These are phyloP conservation scores for Melampsora allii-populina DNA, from an alignment of 1,284 basidiomycete species.

Conservation along the genomic window DNA sequence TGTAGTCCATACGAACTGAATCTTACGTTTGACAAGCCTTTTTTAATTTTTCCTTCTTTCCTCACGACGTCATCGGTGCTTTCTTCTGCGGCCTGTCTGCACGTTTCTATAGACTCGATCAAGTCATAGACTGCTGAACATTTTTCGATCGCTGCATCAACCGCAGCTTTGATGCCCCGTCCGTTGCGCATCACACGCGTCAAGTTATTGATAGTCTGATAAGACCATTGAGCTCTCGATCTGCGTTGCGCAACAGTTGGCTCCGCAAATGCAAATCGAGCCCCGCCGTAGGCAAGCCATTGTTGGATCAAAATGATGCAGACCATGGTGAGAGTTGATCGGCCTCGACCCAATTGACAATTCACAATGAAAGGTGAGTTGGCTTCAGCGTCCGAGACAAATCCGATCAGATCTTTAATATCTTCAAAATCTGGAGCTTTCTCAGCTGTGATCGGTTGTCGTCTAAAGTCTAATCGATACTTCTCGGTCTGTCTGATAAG, in stretches of 20 bases:
- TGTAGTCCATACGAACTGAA: constrained; percentile 57
- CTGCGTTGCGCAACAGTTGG: constrained; percentile 8
- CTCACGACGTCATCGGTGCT: constrained; percentile 6
- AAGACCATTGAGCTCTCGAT: constrained; percentile 45
- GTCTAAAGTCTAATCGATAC: constrained; percentile 51
- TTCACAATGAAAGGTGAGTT: constrained; percentile 87
- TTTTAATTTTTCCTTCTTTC: constrained; percentile 50
- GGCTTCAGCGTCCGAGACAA: constrained; percentile 72
- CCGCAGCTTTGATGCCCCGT: constrained; percentile 68
- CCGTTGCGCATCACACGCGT: constrained; percentile 90
- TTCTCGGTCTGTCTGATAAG: constrained; percentile 37
- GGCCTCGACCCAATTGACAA: constrained; percentile 91
- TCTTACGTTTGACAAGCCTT: constrained; percentile 81
- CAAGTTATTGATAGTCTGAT: constrained; percentile 68
- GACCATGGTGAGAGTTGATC: constrained; percentile 84
- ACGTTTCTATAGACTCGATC: constrained; percentile 50
- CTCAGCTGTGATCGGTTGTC: constrained; percentile 53
- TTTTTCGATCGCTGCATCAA: constrained; percentile 51
- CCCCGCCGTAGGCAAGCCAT: constrained; percentile 63
- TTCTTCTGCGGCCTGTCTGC: constrained; percentile 13
- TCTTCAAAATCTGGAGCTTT: constrained; percentile 52
- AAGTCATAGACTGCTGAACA: constrained; percentile 50
- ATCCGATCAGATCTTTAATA: constrained; percentile 64
- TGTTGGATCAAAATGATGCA: constrained; percentile 79
- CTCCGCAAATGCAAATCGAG: constrained; percentile 45